Evolutionary conservation across 352 stramenopile species (phyloP), one percentile per base, ranked within the genome.

Genomic region (Phytophthora pluvialis): DNA sequence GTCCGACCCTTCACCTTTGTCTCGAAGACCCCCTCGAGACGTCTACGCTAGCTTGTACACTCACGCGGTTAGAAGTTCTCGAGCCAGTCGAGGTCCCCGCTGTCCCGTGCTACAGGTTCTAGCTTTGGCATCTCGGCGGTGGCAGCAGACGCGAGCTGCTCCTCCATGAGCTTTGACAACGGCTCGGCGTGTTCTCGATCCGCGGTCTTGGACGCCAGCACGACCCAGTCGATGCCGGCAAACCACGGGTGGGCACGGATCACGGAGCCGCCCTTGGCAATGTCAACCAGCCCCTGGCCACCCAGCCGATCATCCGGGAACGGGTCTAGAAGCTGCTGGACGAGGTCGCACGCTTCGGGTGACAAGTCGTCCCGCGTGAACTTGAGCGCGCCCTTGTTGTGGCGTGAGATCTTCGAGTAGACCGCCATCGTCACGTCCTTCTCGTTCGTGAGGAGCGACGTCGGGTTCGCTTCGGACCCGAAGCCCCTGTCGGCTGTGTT

Each of bases 231-330:
- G 45, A 95, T 72, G 2, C 60, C 75, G 32, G 80, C 77, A 64
- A 95, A 95, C 86, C 85, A 94, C 68, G 82, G 77, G 54, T 95
- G 85, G 5, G 83, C 80, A 54, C 87, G 87, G 56, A 95, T 86
- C 36, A 92, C 75, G 4, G 85, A 94, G 21, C 85, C 87, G 18
- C 85, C 87, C 38, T 90, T 92, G 46, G 53, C 76, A 56, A 94
- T 93, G 46, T 93, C 85, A 26, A 93, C 81, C 8, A 89, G 64
- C 44, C 85, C 87, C 57, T 94, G 85, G 28, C 83, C 79, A 15
- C 87, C 87, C 1, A 93, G 52, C 13, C 87, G 83, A 5, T 73
- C 72, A 48, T 95, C 83, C 3, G 83, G 70, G 55, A 90, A 83
- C 25, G 83, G 86, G 43, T 95, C 83, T 4, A 95, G 68, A 48